Evolutionary conservation across 2,329 filamentous ascomycete genomes (phyloP).

Genomic region (Stachybotrys echinatus): DNA sequence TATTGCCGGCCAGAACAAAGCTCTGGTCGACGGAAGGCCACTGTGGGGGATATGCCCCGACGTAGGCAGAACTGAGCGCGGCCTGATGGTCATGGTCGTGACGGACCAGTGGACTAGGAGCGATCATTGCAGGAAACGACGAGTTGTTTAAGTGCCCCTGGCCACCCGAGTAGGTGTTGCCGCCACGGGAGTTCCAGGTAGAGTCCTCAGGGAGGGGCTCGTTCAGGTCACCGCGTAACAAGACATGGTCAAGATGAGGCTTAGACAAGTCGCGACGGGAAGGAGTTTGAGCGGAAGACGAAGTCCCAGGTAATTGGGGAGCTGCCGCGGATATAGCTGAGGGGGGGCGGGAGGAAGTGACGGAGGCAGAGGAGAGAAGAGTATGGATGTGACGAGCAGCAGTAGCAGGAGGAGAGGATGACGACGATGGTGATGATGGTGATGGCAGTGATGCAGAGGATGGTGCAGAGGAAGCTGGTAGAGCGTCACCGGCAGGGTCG

Average conservation of each 20-base stretch:
- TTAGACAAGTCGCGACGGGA: not conserved
- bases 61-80: constrained; percentile 14
- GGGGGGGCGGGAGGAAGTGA: not conserved
- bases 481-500: not conserved
- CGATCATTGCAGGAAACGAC: not conserved
- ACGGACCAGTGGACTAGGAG: not conserved
- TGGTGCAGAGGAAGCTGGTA: not conserved
- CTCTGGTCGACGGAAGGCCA: constrained; percentile 18
- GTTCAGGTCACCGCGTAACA: not conserved
- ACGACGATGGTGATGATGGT: not conserved
- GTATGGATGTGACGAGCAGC: not conserved
- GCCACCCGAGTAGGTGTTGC: not conserved
- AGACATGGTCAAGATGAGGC: not conserved
- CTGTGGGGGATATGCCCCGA: constrained; percentile 20
- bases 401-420: not conserved
- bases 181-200: not conserved
- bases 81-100: constrained; percentile 2
- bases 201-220: not conserved
- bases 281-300: not conserved
- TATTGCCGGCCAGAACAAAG: constrained; percentile 27
- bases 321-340: not conserved
- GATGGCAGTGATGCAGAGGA: not conserved
- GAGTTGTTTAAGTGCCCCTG: not conserved
- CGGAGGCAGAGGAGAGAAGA: not conserved
- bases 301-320: not conserved